A percentile compares a stretch with the other conserved stretches of the same genome.
These are phyloP conservation scores for Ampelocalamus luodianensis DNA, from an alignment of 176 grass and related monocot genomes.

Conservation along the genomic window DNA sequence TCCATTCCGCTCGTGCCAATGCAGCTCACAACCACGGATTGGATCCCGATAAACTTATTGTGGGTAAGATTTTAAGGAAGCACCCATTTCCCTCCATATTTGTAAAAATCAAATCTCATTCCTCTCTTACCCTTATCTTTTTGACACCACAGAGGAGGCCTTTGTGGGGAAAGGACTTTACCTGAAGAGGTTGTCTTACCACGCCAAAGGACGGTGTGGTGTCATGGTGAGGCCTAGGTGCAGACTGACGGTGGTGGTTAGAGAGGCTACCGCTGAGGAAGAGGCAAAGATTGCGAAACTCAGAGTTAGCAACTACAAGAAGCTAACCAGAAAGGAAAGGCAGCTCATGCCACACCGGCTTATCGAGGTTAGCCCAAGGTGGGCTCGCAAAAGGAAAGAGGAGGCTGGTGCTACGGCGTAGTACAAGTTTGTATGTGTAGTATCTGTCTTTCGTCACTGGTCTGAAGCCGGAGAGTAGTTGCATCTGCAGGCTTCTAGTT, in stretches of 20 bases:
- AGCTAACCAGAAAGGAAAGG: conserved; percentile 74
- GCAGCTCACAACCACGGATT: conserved; percentile 83
- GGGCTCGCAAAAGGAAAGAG: conserved; percentile 66
- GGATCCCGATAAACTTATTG: conserved; percentile 81
- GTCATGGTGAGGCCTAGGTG: conserved; percentile 84
- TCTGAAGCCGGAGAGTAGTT: background rate
- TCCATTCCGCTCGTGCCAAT: conserved; percentile 95
- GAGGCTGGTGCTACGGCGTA: conserved; percentile 32
- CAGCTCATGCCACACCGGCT: conserved; percentile 87
- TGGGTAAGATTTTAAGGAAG: conserved; percentile 53
- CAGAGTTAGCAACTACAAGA: conserved; percentile 91
- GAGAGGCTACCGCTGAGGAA: conserved; percentile 83
- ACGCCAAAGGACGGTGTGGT: conserved; percentile 76
- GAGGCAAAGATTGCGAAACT: conserved; percentile 91
- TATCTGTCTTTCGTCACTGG: background rate
- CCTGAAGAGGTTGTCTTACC: conserved; percentile 81
- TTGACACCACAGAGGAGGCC: conserved; percentile 60
- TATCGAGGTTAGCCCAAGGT: conserved; percentile 75
- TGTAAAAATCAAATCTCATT: background rate
- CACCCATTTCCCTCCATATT: background rate
- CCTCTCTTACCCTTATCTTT: background rate
- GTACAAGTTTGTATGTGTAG: background rate
- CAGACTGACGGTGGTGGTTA: conserved; percentile 84
- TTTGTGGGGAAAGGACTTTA: conserved; percentile 92
- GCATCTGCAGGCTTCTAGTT: background rate